Evolutionary conservation across 345 rosid genomes (phyloP).

Genomic region (Populus euphratica): DNA sequence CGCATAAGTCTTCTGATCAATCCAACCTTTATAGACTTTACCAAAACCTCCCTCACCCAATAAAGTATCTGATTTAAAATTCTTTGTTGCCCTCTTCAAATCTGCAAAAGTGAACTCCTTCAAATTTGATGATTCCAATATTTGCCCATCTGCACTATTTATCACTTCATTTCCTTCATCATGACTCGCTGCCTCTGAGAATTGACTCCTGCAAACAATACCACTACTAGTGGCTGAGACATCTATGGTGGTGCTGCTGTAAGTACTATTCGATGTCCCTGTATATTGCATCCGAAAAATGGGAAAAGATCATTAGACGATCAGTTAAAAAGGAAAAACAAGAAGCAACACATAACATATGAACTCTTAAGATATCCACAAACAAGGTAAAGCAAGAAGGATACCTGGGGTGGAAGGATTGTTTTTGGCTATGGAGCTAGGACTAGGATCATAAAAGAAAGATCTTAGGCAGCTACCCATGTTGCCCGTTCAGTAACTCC

Average conservation of each 20-base stretch:
- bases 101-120: constrained; percentile 58
- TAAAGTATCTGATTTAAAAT: constrained; percentile 55
- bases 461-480: constrained; percentile 49
- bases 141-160: constrained; percentile 24
- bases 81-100: constrained; percentile 55
- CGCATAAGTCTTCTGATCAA: constrained; percentile 52
- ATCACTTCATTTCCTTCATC: constrained; percentile 25
- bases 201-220: constrained; percentile 37
- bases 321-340: not conserved
- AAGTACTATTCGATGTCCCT: constrained; percentile 22
- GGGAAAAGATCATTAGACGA: not conserved
- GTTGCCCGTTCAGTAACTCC: not conserved
- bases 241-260: constrained; percentile 29
- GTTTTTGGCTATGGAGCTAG: constrained; percentile 1
- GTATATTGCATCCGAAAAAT: constrained; percentile 6
- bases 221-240: constrained; percentile 39
- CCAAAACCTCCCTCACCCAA: constrained; percentile 89
- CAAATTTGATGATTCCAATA: constrained; percentile 39
- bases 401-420: constrained; percentile 27
- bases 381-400: not conserved
- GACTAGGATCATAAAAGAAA: constrained; percentile 4
- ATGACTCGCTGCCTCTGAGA: constrained; percentile 30
- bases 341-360: not conserved
- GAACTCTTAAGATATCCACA: not conserved
- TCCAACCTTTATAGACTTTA: constrained; percentile 77